Percentiles rank a stretch among this genome's conserved stretches.
These are phyloP conservation scores for Trichomonas gallinae DNA, from an alignment of 208 protist genomes.

Conservation along the genomic window DNA sequence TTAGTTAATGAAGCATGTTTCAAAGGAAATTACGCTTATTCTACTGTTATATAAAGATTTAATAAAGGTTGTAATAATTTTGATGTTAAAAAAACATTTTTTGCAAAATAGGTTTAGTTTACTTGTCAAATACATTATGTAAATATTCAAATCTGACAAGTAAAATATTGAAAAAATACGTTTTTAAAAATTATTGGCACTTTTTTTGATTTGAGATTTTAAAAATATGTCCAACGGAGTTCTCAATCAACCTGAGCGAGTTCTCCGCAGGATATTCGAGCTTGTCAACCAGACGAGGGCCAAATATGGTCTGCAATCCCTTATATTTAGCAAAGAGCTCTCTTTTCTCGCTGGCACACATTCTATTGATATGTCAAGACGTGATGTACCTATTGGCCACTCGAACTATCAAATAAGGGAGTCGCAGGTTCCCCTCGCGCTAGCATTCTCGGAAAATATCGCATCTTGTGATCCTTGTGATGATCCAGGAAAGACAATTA, in stretches of 20 bases:
- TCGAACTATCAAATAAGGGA: not conserved
- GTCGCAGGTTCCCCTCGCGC: not conserved
- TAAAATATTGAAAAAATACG: no score
- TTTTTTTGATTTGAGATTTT: not conserved
- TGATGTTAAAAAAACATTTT: no score
- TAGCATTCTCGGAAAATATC: not conserved
- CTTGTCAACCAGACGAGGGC: not conserved
- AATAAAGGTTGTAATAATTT: no score
- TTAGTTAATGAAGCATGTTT: no score
- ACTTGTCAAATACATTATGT: no score
- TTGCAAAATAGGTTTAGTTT: no score
- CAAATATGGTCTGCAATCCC: not conserved
- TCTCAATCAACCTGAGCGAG: not conserved
- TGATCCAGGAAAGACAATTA: not conserved
- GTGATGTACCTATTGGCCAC: not conserved
- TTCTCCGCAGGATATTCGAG: not conserved
- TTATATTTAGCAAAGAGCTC: not conserved
- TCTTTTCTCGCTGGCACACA: not conserved
- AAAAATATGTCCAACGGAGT: not conserved
- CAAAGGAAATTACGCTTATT: no score
- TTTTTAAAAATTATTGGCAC: no score
- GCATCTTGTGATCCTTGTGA: not conserved
- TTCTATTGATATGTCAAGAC: not conserved
- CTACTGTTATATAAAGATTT: no score
- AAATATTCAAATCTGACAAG: no score